Evolutionary conservation across 129 eudicot species (phyloP), one percentile per base, ranked within the genome.

Genomic region (Flaveria trinervia): DNA sequence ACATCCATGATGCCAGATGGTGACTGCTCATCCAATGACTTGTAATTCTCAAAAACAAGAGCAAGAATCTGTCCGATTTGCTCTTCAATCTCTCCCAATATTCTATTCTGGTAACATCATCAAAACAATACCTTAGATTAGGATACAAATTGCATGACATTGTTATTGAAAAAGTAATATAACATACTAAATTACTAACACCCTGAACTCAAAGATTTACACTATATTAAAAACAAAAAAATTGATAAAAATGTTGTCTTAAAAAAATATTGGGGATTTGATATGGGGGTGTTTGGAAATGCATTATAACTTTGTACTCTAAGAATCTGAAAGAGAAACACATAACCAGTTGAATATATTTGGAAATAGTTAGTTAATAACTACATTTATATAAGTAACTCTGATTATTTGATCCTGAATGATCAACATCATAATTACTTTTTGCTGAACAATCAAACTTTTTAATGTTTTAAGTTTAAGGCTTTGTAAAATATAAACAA

Each of bases 81-180:
- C 73, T 91, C 97, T 79, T 85, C 92, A 71, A 87, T 79, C 80
- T 91, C 97, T 18, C 90, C 90, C 73, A 91, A 60, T 65, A 91
- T 87, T 61, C 97, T 92, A 77, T 91, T 91, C 97, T 91, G 89
- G 60, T 46, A 68, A 78, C 76, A 60, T 61, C 72, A 79, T 71
- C 62, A 61, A 71, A 59, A 78, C 44, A 13, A 70, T 50, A 23
- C 28, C 62, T 77, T 43, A 56, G 45, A 15, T 43, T 14, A 64
- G 3, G 12, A 64, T 28, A 30, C 46, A 20, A 76, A 78, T 45
- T 68, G 30, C 71, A 57, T 17, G 16, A 68, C n/a, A 16, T 45
- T 41, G 50, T 74, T 73, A 68, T 39, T 71, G 57, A 48, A 56
- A 57, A 49, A 68, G 36, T 14, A 64, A 43, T 25, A 22, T 5